Evolutionary conservation across 495 filamentous ascomycete species (phyloP), one percentile per base, ranked within the genome.

Genomic region (Schizothecium vesticola): DNA sequence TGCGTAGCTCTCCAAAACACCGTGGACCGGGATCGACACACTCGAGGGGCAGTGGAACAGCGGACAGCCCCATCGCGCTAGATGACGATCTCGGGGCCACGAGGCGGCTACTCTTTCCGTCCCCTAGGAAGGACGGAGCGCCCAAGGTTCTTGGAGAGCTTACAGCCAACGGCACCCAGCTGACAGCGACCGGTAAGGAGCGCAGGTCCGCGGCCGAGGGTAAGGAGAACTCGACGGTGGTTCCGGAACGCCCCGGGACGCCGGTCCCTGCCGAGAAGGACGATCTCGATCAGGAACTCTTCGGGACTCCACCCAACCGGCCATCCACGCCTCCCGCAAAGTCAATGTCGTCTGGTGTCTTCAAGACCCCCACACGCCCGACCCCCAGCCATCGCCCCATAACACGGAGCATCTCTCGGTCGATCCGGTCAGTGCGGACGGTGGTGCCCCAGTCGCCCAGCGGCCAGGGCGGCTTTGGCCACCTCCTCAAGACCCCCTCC

Each of bases 41-140:
- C 69, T 83, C 81, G 43, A 75, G 78, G 71, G 81, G 77, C 33
- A 84, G 78, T 69, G 90, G 92, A 65, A 87, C 85, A 51, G 87
- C 86, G 64, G 80, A 87, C 71, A 87, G 86, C 71, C 88, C 93
- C 60, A 88, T 91, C 66, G 69, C 78, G 56, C 66, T 85, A 56
- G 85, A 91, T 67, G 73, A 78, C 43, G 73, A 77, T 29, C 80
- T 94, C 22, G 90, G 88, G 70, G 85, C 85, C 58, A 92, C 90
- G 25, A 86, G 92, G 74, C 86, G 94, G 74, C 78, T 93, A 36
- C 83, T 97, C 59, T 97, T 97, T 79, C 89, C 91, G n/a, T 86
- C 85, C 8, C 84, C 85, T 2, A 84, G 85, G 66, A 88, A 87
- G 70, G 86, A 87, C 59, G 83, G 85, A 22, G 78, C 82, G 64